Evolutionary conservation across 2,329 filamentous ascomycete species (phyloP), one percentile per base, ranked within the genome.

Genomic region (Coniochaeta sp.): DNA sequence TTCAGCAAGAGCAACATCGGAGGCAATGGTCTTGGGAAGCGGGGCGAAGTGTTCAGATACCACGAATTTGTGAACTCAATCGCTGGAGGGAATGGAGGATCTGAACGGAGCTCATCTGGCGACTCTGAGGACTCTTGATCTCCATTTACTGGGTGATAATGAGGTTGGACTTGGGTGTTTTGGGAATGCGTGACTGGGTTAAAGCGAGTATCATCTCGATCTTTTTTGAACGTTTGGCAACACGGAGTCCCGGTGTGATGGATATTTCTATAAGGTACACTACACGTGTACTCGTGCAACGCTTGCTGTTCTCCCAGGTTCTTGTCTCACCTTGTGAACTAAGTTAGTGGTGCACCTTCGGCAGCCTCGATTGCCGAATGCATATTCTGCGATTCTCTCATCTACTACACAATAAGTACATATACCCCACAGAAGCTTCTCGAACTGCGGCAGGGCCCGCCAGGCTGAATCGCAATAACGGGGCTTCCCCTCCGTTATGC

Each of bases 11-110:
- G 74, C 67, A 78, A 77, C 72, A 28, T 34, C 16, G 54, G 54
- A 6, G 72, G 74, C 67, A 71, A 78, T 64, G 74, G 84, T 62
- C 64, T 87, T 69, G 74, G 81, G 61, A 89, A 87, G 69, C 82
- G 89, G 63, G 91, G 90, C 0, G 93, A 98, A 62, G 92, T 98
- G 0, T 98, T 99, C 74, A 85, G 87, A 69, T 99, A 98, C 71
- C 86, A 91, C 63, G 95, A 99, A 61, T 98, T 98, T 76, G 91
- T 98, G 64, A 83, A 81, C 64, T 88, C 83, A 28, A 77, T 90
- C 57, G 80, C 83, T 66, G 86, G 87, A 2, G 79, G 81, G 11
- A 82, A 71, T 59, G 74, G 72, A 31, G 70, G 66, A 17, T 69
- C 73, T 3, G 76, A 67, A 24, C 61, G 65, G 28, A 64, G 60